These are phyloP conservation scores for Aspergillus flavus DNA, from an alignment of 2,329 filamentous ascomycete genomes.

Conservation along the genomic window DNA sequence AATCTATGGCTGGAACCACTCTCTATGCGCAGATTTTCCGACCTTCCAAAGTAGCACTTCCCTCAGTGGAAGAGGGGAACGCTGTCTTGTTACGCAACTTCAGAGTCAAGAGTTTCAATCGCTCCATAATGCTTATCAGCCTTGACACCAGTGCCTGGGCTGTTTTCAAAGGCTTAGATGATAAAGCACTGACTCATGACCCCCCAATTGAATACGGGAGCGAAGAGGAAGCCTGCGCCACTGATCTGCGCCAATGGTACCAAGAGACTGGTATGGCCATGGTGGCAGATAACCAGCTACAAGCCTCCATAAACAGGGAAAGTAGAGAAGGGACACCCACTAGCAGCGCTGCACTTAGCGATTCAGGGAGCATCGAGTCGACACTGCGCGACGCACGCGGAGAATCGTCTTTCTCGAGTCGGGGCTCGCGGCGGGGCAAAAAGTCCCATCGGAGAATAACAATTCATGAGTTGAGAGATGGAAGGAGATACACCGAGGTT, in stretches of 20 bases:
- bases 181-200: slow-evolving; percentile 35
- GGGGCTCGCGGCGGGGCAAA: slow-evolving; percentile 31
- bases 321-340: slow-evolving; percentile 29
- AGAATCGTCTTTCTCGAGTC: slow-evolving; percentile 25
- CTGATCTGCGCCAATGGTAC: slow-evolving; percentile 46
- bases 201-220: slow-evolving; percentile 44
- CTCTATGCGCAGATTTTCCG: slow-evolving; percentile 47
- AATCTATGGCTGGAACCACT: slow-evolving; percentile 43
- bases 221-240: slow-evolving; percentile 40
- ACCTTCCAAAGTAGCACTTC: slow-evolving; percentile 42
- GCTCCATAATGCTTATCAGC: slow-evolving; percentile 45
- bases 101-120: slow-evolving; percentile 45
- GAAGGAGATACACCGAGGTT: slow-evolving; percentile 44
- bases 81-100: slow-evolving; percentile 50
- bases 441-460: slow-evolving; percentile 39
- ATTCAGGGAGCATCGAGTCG: slow-evolving; percentile 36
- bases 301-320: slow-evolving; percentile 35
- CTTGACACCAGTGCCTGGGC: slow-evolving; percentile 50
- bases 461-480: slow-evolving; percentile 47
- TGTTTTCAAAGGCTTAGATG: slow-evolving; percentile 40
- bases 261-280: slow-evolving; percentile 35
- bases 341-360: slow-evolving; percentile 33
- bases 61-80: slow-evolving; percentile 41
- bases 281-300: slow-evolving; percentile 39
- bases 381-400: slow-evolving; percentile 19